A percentile compares a stretch with the other conserved stretches of the same genome.
These are phyloP conservation scores for Rhododendron vialii DNA, from an alignment of 148 eudicot genomes.

Conservation along the genomic window DNA sequence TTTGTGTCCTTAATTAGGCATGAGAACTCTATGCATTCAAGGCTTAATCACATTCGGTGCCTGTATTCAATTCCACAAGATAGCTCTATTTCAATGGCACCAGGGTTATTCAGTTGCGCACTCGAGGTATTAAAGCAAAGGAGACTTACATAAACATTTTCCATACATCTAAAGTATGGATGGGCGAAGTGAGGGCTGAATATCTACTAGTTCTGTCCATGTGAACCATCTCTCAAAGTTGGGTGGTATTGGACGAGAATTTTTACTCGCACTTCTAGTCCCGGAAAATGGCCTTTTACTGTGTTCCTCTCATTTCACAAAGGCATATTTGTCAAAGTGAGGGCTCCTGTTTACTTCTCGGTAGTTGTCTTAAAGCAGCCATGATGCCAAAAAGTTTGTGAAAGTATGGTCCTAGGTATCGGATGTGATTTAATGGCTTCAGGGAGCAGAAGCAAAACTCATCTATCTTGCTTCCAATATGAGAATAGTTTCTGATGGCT, in stretches of 20 bases:
- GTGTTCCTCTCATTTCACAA: background rate
- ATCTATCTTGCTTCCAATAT: background rate
- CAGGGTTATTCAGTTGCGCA: too few relatives aligned
- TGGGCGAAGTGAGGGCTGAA: background rate
- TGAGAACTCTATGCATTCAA: too few relatives aligned
- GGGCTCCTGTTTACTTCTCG: background rate
- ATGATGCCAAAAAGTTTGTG: background rate
- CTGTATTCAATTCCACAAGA: too few relatives aligned
- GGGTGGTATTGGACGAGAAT: background rate
- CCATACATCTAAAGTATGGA: background rate
- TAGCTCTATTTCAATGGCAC: too few relatives aligned
- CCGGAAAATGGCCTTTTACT: background rate
- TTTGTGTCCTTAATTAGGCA: too few relatives aligned
- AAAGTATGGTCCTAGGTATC: background rate
- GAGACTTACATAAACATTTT: too few relatives aligned
- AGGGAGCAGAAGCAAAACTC: background rate
- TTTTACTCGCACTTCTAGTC: background rate
- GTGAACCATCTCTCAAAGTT: background rate
- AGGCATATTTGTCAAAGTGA: background rate
- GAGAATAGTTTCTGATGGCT: background rate
- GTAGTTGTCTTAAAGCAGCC: background rate
- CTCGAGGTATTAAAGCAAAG: too few relatives aligned
- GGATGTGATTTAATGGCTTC: background rate
- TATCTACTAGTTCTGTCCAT: background rate
- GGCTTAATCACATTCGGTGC: too few relatives aligned